Evolutionary conservation across 768 basidiomycete genomes (phyloP).

Genomic region (Macrocybe gigantea): DNA sequence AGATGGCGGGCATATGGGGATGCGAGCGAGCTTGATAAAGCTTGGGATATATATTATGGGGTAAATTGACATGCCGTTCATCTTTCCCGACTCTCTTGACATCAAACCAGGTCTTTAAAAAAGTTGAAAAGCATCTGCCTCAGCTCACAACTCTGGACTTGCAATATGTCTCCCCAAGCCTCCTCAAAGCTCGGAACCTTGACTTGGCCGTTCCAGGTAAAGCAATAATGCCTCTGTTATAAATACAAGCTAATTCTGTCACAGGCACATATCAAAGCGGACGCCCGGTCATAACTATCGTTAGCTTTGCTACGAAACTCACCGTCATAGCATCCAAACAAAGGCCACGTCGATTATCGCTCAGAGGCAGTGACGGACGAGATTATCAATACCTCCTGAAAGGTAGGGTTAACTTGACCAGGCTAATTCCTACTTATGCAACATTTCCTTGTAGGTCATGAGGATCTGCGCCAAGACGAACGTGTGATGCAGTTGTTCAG

Average conservation of each 20-base stretch:
- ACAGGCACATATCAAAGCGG: constrained; percentile 91
- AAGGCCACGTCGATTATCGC: constrained; percentile 80
- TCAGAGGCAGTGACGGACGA: constrained; percentile 87
- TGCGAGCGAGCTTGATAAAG: constrained; percentile 85
- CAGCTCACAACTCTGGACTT: constrained; percentile 86
- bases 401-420: constrained; percentile 38
- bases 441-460: constrained; percentile 63
- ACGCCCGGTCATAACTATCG: constrained; percentile 73
- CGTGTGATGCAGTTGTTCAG: constrained; percentile 99
- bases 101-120: constrained; percentile 77
- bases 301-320: constrained; percentile 82
- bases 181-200: constrained; percentile 83
- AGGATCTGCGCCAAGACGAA: constrained; percentile 98
- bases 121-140: constrained; percentile 90
- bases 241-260: background rate
- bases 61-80: constrained; percentile 34
- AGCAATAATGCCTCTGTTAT: constrained; percentile 7
- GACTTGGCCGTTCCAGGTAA: constrained; percentile 94
- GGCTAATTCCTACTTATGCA: background rate
- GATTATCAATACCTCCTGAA: constrained; percentile 93
- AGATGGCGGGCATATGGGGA: constrained; percentile 86
- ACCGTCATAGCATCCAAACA: constrained; percentile 96
- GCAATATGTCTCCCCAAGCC: constrained; percentile 93
- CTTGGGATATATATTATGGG: constrained; percentile 98
- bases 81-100: background rate